These are phyloP conservation scores for Chamaecrista fasciculata DNA, from an alignment of 306 rosid species.

Conservation along the genomic window DNA sequence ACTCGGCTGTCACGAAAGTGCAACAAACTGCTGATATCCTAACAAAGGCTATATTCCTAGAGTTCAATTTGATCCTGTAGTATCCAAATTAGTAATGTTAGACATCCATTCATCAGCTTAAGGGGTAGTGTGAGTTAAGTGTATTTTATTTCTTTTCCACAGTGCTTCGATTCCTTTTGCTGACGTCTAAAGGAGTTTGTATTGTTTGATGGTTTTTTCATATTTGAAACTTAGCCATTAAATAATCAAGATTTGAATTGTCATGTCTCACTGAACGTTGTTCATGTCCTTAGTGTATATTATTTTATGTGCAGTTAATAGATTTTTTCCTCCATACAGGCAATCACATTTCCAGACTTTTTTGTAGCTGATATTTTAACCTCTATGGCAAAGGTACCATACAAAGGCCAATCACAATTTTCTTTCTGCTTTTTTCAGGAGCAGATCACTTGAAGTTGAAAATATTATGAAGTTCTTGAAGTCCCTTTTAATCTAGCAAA, in stretches of 20 bases:
- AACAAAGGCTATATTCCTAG: too few species aligned
- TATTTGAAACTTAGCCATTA: neutral
- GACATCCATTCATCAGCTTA: too few species aligned
- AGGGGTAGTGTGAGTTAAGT: too few species aligned
- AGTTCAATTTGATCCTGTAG: too few species aligned
- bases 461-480: too few species aligned
- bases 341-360: conserved; percentile 92
- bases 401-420: conserved; percentile 23
- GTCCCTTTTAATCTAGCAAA: too few species aligned
- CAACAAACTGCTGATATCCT: too few species aligned
- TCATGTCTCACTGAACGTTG: conserved; percentile 9
- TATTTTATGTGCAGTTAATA: conserved; percentile 22
- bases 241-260: neutral
- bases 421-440: conserved; percentile 16
- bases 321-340: conserved; percentile 55
- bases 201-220: neutral
- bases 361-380: conserved; percentile 95
- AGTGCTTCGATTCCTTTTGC: too few species aligned
- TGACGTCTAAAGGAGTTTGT: neutral
- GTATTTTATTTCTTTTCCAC: too few species aligned
- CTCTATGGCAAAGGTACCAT: conserved; percentile 89
- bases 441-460: too few species aligned
- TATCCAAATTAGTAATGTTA: too few species aligned
- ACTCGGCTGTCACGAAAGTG: too few species aligned
- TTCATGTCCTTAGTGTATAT: neutral